These are phyloP conservation scores for Suillus sp. DNA, from an alignment of 768 basidiomycete species.

Conservation along the genomic window DNA sequence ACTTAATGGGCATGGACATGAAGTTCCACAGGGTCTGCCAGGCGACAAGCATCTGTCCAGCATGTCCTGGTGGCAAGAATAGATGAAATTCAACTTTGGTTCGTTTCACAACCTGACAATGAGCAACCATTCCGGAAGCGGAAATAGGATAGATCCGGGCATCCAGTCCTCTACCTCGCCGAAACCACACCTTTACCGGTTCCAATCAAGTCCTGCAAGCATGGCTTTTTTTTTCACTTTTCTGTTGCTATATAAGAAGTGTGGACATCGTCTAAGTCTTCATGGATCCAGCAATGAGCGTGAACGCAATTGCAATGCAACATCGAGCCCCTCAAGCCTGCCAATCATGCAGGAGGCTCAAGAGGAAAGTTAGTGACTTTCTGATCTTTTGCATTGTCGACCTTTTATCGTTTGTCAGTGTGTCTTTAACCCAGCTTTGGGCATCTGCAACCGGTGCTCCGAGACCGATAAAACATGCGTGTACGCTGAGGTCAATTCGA, in stretches of 20 bases:
- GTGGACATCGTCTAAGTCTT: background rate
- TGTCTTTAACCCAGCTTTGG: background rate
- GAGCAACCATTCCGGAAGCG: slow-evolving; percentile 5
- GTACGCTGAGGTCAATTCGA: background rate
- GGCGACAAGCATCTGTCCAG: slow-evolving; percentile 1
- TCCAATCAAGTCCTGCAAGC: background rate
- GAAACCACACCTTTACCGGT: slow-evolving; percentile 5
- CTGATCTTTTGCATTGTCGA: background rate
- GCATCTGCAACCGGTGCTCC: background rate
- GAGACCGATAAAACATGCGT: slow-evolving; percentile 5
- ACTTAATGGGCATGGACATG: background rate
- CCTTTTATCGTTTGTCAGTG: background rate
- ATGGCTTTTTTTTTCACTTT: slow-evolving; percentile 1
- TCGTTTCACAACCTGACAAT: slow-evolving; percentile 2
- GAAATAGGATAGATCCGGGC: slow-evolving; percentile 5
- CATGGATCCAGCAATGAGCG: background rate
- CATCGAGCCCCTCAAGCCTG: slow-evolving; percentile 7
- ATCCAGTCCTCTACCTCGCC: background rate
- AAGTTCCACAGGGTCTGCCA: slow-evolving; percentile 4
- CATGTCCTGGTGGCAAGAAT: background rate
- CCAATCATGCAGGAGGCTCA: slow-evolving; percentile 5
- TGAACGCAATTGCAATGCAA: slow-evolving; percentile 7
- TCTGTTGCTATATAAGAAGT: slow-evolving; percentile 4
- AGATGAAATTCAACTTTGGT: slow-evolving; percentile 1
- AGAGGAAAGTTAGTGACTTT: background rate